Base-by-base conservation (phyloP, 495 filamentous ascomycete genomes). In the Lasiosphaeris hirsuta region DNA sequence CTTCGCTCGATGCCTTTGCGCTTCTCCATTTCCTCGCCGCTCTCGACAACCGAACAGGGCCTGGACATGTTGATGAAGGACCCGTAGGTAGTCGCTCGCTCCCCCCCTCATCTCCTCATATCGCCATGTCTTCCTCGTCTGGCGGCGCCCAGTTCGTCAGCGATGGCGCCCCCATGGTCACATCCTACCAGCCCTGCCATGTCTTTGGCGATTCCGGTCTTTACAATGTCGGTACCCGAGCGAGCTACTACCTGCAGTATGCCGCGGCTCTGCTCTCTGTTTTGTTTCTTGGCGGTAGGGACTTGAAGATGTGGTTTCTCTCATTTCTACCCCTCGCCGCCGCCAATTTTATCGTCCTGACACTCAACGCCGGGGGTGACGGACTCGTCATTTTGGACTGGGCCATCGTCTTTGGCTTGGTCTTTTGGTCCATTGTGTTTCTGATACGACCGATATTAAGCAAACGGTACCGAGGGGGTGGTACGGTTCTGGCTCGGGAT, bases 121-220 rank as follows among this genome's bases (percentile, higher is more conserved):
- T 15, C 44, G 44, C 51, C 14, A 60, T 60, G 58, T 51, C 57
- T 10, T 36, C 39, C 18, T 11, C 19, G 1, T 15, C 49, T 19
- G 14, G 34, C 9, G 58, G 58, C 39, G 45, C 58, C 17, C 49
- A 51, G 30, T 61, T 61, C 48, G 53, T 56, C 47, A 51, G 42
- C 47, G 46, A 37, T 37, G 48, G 40, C 14, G 39, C 35, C 11
- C 54, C 53, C 13, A 18, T 44, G 10, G 23, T 51, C 30, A 36
- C 43, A 13, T 60, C 58, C 15, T 53, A 48, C 51, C 49, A 40
- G 36, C 23, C 42, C 10, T 61, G 58, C 48, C 53, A 56, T 10
- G 41, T 61, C 47, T 53, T 56, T 47, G 58, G 58, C 48, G 58
- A 61, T 52, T 45, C 58, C 48, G 51, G 46, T 46, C 58, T 61